These are phyloP conservation scores for Glycyrrhiza uralensis DNA, from an alignment of 306 rosid species.

Conservation along the genomic window DNA sequence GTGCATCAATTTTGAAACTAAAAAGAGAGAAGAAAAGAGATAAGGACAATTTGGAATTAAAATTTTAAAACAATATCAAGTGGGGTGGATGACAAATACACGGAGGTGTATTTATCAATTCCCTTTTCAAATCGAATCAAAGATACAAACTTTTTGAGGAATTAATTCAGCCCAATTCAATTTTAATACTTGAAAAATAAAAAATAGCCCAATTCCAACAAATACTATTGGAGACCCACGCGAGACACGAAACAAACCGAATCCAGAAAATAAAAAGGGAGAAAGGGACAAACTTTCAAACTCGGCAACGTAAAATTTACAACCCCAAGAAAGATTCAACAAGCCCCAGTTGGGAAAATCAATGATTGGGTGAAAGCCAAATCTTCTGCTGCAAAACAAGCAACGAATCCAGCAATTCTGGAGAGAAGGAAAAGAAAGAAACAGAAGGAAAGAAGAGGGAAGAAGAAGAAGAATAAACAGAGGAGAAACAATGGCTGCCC, in stretches of 20 bases:
- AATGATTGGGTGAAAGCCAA: constrained; percentile 9
- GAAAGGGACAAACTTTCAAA: constrained; percentile 7
- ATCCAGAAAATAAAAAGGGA: constrained; percentile 20
- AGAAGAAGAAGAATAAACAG: too few relatives aligned
- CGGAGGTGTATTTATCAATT: too few relatives aligned
- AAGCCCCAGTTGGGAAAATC: constrained; percentile 20
- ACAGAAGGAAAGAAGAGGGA: too few relatives aligned
- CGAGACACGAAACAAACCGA: constrained; percentile 11
- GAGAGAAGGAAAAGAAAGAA: too few relatives aligned
- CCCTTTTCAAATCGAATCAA: constrained; percentile 15
- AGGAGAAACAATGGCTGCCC: too few relatives aligned
- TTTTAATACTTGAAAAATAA: constrained; percentile 22
- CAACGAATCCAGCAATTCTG: constrained; percentile 5
- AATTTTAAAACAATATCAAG: too few relatives aligned
- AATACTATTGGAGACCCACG: neutral
- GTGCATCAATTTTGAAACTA: too few relatives aligned
- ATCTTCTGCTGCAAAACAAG: neutral
- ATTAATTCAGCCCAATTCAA: constrained; percentile 11
- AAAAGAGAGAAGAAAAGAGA: too few relatives aligned
- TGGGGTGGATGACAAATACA: too few relatives aligned
- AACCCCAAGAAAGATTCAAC: constrained; percentile 14
- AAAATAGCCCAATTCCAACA: constrained; percentile 11
- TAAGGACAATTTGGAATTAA: too few relatives aligned
- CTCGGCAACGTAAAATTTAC: neutral
- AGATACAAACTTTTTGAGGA: constrained; percentile 7